Evolutionary conservation across 352 stramenopile species (phyloP), one percentile per base, ranked within the genome.

Genomic region (Globisporangium emineosum): DNA sequence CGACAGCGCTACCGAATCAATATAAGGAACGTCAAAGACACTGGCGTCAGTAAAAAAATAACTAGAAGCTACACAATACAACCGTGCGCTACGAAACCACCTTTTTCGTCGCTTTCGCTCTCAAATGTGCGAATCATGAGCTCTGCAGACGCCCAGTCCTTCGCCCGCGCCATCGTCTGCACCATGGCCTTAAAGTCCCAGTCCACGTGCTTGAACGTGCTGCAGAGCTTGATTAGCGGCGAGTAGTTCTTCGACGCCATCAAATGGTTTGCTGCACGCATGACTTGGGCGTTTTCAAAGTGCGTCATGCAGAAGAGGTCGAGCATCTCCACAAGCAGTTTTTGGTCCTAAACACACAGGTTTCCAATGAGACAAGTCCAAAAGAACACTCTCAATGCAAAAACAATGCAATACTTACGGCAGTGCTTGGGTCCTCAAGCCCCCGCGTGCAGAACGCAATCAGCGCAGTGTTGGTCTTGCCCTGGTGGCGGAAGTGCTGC

Each of bases 71-170:
- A 57, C n/a, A 23, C 2, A 56, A 19, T 17, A 9, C 51, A 40
- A 40, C 10, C 12, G 19, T 19, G 7, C 29, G 17, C 17, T 2
- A 37, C 27, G 1, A 30, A 40, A n/a, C 27, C 12, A 58, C 52
- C 30, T 32, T 58, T 58, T 29, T 30, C 52, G 12, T 58, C 52
- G 3, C n/a, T 23, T 5, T 58, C 52, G 13, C 5, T 43, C 52
- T 58, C 52, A n/a, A 45, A 58, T 7, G 30, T 58, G 52, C 52
- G 52, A 17, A 58, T 45, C 50, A 90, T 37, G 27, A 87, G 64
- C 35, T 90, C 81, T 0, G 81, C 81, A 19, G 75, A 77, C 8
- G 73, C 76, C 81, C 81, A 90, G 61, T 90, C 78, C 59, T 88
- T 90, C 10, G 66, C 75, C 19, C 68, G 67, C 12, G 76, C 66